Evolutionary conservation across 2,329 filamentous ascomycete species (phyloP), one percentile per base, ranked within the genome.

Genomic region (Fusarium equiseti): DNA sequence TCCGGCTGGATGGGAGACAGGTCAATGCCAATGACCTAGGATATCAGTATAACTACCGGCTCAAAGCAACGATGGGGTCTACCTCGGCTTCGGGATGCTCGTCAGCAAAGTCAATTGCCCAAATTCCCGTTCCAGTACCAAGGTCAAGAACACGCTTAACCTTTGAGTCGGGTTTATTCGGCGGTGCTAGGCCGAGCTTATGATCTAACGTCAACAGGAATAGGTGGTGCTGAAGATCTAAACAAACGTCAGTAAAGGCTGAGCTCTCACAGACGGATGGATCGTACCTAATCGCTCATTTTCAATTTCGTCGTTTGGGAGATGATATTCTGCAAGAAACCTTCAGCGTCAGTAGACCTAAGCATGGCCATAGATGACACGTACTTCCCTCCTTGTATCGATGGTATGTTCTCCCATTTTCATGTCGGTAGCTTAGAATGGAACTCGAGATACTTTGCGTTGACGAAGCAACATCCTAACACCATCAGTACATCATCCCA

Each of bases 101-200:
- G 8, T 69, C 66, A 2, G 66, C 65, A 10, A 49, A 69, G 32
- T 69, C 66, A 31, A 69, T 42, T 0, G 46, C 60, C 66, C 66
- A 69, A 7, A 69, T 65, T 5, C 66, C 66, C 3, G 65, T 69
- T 7, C 66, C 66, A 8, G 65, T 69, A 6, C 66, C 66, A 18
- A 65, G 7, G 16, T 69, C 66, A 3, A 69, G 59, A 6, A 69
- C 59, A 5, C 26, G 42, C 4, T 69, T 49, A 7, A 20, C 43
- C 6, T 59, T 46, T 2, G 48, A 22, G 29, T 26, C 46, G 3
- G 64, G 10, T 4, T 35, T 29, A 1, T 38, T 46, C 1, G 66
- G 32, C 0, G 66, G 66, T 1, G 66, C 59, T 15, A 68, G 18
- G 0, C 64, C 65, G 0, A 69, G 59, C 6, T 59, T 56, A 0